Evolutionary conservation across 805 yeast species (phyloP), one percentile per base, ranked within the genome.

Genomic region (Ogataea pini): DNA sequence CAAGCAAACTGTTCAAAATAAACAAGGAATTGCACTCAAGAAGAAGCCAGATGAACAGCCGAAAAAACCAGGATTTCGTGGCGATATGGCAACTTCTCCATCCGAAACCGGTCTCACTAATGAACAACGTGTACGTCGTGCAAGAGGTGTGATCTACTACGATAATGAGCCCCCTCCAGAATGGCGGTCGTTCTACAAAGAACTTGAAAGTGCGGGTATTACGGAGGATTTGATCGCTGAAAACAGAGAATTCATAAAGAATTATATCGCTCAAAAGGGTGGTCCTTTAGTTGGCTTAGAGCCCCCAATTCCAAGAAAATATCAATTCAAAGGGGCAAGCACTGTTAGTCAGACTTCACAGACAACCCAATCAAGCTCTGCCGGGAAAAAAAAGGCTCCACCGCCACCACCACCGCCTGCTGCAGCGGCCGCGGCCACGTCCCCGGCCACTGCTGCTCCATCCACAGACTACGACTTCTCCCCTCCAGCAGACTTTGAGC

Each of bases 201-300:
- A 86, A 60, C 72, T 89, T 46, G 92, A 84, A 34, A 73, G 78
- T 16, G 85, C 86, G 46, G 96, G 96, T 0, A 89, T 89, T 49
- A 67, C 88, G 1, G 95, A 89, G 60, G 96, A 88, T 56, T 85
- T 86, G 91, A 88, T 89, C 63, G 94, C 91, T 0, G 92, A 86
- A 45, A 87, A 89, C 62, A 73, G 90, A 50, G 87, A 86, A 50
- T 87, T 88, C 63, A 86, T 89, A 61, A 89, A 86, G 64, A 84
- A 83, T 46, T 89, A 86, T 61, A 86, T 89, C 49, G 70, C 80
- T 3, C 73, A 83, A 58, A 84, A 82, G 63, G 89, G 94, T 46
- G 86, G 91, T 18, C 85, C 94, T 27, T 70, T 92, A 66, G 85
- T 85, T 24, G 95, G 95, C 1, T 68, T 85, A 20, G 95, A 88